phyloP scores from a whole-genome alignment of 305 asterid genomes.

The Solanum hybrid region DNA sequence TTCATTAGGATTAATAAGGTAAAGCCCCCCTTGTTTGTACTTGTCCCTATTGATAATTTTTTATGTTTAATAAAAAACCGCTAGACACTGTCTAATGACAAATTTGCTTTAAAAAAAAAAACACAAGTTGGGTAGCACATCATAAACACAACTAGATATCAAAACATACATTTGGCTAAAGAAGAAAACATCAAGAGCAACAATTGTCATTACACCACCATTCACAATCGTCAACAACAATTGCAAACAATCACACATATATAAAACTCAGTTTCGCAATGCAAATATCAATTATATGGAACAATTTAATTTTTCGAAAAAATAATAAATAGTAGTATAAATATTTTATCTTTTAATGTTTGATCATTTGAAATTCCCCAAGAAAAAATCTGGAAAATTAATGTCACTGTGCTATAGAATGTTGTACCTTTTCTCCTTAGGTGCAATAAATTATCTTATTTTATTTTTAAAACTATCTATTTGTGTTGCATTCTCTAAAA shows the following conservation, averaged over 20 bases:
- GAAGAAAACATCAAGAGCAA: not conserved
- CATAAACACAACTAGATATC: not conserved
- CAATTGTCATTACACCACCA: too few relatives aligned
- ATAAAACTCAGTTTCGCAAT: not conserved
- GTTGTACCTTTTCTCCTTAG: not conserved
- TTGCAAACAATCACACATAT: not conserved
- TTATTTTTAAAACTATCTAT: not conserved
- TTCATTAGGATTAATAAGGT: too few relatives aligned
- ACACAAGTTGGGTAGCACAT: not conserved
- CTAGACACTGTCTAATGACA: too few relatives aligned
- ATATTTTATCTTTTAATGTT: not conserved
- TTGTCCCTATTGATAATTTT: too few relatives aligned
- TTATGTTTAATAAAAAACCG: too few relatives aligned
- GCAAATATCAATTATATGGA: not conserved
- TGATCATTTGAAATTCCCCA: not conserved
- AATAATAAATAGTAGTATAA: too few relatives aligned
- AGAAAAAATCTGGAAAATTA: not conserved
- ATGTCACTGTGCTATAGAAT: not conserved
- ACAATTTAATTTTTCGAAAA: too few relatives aligned
- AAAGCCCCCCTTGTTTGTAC: too few relatives aligned
- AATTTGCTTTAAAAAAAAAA: too few relatives aligned
- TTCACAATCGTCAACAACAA: too few relatives aligned
- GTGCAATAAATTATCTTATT: not conserved
- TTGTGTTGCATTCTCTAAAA: not conserved
- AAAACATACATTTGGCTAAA: not conserved